phyloP scores from a whole-genome alignment of 2,329 filamentous ascomycete species.

The Epichloe sibirici region DNA sequence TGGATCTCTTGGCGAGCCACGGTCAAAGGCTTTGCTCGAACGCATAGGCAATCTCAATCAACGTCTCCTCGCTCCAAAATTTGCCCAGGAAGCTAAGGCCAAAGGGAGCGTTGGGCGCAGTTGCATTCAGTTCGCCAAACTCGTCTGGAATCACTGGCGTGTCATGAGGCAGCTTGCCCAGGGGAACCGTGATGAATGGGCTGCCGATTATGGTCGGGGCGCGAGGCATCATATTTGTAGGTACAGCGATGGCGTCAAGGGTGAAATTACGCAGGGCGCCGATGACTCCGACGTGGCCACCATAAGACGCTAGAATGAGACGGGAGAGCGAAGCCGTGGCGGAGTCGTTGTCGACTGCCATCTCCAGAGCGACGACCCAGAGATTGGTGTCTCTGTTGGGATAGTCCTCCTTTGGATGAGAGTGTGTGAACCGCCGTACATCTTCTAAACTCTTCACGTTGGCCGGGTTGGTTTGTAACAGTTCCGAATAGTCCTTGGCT shows the following conservation, averaged over 20 bases:
- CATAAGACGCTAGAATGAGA: conserved; percentile 37
- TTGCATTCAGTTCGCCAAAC: conserved; percentile 33
- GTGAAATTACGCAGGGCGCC: conserved; percentile 42
- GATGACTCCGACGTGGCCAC: conserved; percentile 43
- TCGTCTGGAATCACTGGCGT: conserved; percentile 32
- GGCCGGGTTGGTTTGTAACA: conserved; percentile 45
- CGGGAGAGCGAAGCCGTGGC: conserved; percentile 47
- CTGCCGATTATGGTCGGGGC: conserved; percentile 45
- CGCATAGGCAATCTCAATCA: conserved; percentile 55
- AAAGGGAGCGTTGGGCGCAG: conserved; percentile 46
- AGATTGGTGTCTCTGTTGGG: conserved; percentile 41
- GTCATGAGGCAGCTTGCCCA: conserved; percentile 43
- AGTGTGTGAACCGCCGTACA: conserved; percentile 42
- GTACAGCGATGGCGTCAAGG: conserved; percentile 48
- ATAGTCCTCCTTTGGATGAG: conserved; percentile 39
- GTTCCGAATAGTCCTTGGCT: conserved; percentile 36
- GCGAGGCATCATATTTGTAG: conserved; percentile 33
- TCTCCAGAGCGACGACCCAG: conserved; percentile 43
- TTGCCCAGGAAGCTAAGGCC: conserved; percentile 49
- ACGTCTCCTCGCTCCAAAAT: conserved; percentile 44
- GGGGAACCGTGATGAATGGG: conserved; percentile 48
- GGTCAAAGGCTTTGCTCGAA: conserved; percentile 46
- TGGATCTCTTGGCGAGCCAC: conserved; percentile 14
- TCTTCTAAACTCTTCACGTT: conserved; percentile 38
- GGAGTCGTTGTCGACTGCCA: conserved; percentile 40